phyloP scores from a whole-genome alignment of 208 protist species.

The Novymonas esmeraldas region DNA sequence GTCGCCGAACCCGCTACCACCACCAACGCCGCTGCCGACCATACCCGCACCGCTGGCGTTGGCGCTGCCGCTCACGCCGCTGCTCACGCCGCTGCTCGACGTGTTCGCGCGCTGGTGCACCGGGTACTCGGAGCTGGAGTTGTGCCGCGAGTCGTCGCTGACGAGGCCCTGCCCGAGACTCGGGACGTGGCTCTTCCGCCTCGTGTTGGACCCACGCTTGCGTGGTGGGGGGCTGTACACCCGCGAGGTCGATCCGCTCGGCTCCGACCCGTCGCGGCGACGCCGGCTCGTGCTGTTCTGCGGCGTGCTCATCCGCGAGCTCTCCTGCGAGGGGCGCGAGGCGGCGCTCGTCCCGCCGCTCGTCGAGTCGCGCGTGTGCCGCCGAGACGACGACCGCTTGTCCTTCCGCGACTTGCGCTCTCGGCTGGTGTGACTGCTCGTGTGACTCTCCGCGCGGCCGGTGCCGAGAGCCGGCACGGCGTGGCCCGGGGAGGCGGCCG shows the following conservation, averaged over 20 bases:
- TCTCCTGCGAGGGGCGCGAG: constrained; percentile 4
- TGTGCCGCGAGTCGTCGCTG: constrained; percentile 16
- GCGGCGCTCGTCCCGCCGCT: constrained; percentile 1
- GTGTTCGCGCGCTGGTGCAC: background rate
- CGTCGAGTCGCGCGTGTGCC: background rate
- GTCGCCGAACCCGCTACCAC: background rate
- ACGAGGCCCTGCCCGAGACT: constrained; percentile 1
- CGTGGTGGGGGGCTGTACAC: background rate
- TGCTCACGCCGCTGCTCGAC: background rate
- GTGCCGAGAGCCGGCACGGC: background rate
- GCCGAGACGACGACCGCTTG: constrained; percentile 1
- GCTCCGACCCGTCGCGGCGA: background rate
- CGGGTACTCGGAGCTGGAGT: constrained; percentile 13
- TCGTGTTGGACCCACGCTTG: background rate
- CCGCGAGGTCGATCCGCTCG: background rate
- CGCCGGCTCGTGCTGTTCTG: background rate
- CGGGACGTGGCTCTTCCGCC: background rate
- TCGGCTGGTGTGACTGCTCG: constrained; percentile 12
- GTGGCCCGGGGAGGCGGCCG: background rate
- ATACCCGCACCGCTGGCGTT: too few relatives aligned
- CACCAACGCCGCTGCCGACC: too few relatives aligned
- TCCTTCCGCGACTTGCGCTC: constrained; percentile 20
- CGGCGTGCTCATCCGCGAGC: background rate
- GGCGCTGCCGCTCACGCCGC: too few relatives aligned
- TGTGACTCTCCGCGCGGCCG: background rate